Base-by-base conservation (phyloP, 352 stramenopile species). In the Globisporangium sylvaticum region DNA sequence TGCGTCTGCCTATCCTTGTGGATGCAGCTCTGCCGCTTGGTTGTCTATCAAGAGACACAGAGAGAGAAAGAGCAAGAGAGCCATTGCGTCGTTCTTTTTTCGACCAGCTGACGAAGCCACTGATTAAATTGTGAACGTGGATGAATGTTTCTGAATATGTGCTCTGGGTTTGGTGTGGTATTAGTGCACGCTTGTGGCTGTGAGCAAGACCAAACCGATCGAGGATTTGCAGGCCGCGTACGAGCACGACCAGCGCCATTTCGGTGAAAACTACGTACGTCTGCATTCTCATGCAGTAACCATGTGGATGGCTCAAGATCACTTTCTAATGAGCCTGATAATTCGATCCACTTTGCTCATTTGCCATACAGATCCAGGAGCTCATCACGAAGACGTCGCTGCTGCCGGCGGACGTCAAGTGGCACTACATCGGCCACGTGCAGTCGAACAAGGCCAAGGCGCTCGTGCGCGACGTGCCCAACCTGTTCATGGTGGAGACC, bases 371-470 rank as follows among this genome's bases (percentile, higher is more conserved):
- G 83, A 90, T 96, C 68, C 96, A 99, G 75, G 97, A 99, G 84
- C 74, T 99, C 31, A 90, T 98, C 53, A 75, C 98, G 42, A 99
- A 99, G 75, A 86, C 92, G 0, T 68, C 80, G 22, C 50, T 88
- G 37, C 78, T 99, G 50, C 92, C 95, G 1, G 66, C 79, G 18
- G 91, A 97, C 69, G 81, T 99, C 39, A 76, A 91, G 64, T 99
- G 97, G 97, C 97, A 99, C 78, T 99, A 98, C 71, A 99, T 99
- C 67, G 97, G 98, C 32, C 90, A 98, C 71, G 87, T 99, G 66
- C 98, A 99, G 89, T 98, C 87, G 61, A 99, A 99, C 77, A 99
- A 99, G 78, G 95, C 88, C 65, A 98, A 98, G 60, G 69, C 84
- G 42, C 76, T 99, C 2, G 86, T 98, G 34, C 82, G 83, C 39